phyloP scores from a whole-genome alignment of 305 asterid species.

The Solanum hybrid region DNA sequence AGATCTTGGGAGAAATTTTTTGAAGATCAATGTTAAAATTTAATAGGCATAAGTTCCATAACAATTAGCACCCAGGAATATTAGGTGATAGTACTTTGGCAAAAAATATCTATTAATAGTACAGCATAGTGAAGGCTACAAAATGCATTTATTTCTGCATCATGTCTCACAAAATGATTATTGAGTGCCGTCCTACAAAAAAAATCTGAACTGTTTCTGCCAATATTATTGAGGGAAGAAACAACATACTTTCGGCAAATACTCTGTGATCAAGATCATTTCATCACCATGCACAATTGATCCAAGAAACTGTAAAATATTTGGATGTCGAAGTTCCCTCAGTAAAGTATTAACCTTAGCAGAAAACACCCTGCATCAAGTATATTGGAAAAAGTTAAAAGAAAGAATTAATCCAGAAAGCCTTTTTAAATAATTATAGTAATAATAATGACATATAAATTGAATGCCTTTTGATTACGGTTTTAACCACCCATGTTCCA shows the following conservation, averaged over 20 bases:
- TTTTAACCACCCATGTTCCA: conserved; percentile 63
- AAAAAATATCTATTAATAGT: not conserved
- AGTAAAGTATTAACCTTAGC: conserved; percentile 50
- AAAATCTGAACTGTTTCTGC: not conserved
- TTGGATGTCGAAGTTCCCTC: conserved; percentile 59
- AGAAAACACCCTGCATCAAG: conserved; percentile 38
- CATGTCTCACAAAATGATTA: not conserved
- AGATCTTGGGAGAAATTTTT: not conserved
- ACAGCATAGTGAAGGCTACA: not conserved
- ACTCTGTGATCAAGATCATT: conserved; percentile 53
- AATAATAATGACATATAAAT: not conserved
- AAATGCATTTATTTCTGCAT: not conserved
- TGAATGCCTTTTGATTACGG: conserved; percentile 38
- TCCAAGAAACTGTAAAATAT: conserved; percentile 64
- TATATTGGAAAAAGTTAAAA: not conserved
- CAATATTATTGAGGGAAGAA: not conserved
- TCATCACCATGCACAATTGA: conserved; percentile 55
- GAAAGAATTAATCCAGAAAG: not conserved
- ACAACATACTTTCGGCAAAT: conserved; percentile 44
- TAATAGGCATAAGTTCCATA: not conserved
- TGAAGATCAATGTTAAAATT: not conserved
- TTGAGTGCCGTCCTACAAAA: not conserved
- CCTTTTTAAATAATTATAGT: not conserved
- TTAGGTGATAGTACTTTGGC: not conserved
- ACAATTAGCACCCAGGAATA: not conserved